Evolutionary conservation across 2,329 filamentous ascomycete genomes (phyloP), one percentile per base, ranked within the genome.

Genomic region (Macrophomina phaseolina): DNA sequence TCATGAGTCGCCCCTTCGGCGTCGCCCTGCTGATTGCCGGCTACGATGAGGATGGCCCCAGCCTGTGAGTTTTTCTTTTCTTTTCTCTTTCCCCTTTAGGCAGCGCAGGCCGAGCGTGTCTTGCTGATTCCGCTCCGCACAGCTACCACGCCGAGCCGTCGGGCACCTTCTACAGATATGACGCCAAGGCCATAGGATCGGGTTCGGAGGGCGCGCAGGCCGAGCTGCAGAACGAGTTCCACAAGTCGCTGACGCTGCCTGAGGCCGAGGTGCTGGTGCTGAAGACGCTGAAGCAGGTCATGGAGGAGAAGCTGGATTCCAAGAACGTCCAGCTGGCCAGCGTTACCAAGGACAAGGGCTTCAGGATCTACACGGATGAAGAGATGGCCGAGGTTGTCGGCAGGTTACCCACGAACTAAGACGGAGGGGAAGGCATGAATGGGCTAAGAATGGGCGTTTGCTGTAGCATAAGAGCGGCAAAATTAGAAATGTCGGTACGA

Each of bases 281-380:
- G 76, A 98, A 98, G 88, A 99, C 95, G 45, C 81, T 99, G 79
- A 99, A 98, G 87, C 95, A 99, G 83, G 95, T 99, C 73, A 99
- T 99, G 95, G 95, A 99, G 83, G 95, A 99, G 89, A 99, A 99
- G 85, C 86, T 99, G 68, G 95, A 99, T 79, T 88, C 93, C 70
- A 99, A 99, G 88, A 99, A 99, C 78, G 95, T 99, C 71, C 95
- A 99, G 84, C 82, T 99, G 73, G 95, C 95, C 64, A 98, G 94
- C 78, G 95, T 99, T 67, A 99, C 95, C 70, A 97, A 94, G 86
- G 94, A 97, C 72, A 94, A 92, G 82, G 95, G 95, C 66, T 99
- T 99, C 87, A 91, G 93, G 83, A 97, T 99, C 89, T 99, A 99
- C 85, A 91, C 90, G 67, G 95, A 99, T 75, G 93, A 94, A 76